Conservation (phyloP, 2,329 filamentous ascomycete species). For the Lecanicillium sp. region DNA sequence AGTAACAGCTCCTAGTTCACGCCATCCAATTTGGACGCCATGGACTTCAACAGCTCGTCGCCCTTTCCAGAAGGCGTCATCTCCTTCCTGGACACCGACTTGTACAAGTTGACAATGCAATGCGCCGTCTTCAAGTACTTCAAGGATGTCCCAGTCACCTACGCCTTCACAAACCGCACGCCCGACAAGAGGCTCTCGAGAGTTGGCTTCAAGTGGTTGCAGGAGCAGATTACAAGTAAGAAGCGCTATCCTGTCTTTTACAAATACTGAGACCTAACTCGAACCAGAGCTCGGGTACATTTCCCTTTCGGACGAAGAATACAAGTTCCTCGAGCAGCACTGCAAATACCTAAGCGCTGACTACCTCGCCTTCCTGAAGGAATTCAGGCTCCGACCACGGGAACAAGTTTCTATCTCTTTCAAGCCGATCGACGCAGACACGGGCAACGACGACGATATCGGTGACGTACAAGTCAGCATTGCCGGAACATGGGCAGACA, state of each 20-base stretch:
- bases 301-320: slow-evolving; percentile 70
- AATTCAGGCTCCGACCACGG: slow-evolving; percentile 73
- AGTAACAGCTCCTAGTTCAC: not conserved
- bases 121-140: slow-evolving; percentile 93
- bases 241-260: not conserved
- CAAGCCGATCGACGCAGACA: slow-evolving; percentile 46
- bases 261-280: not conserved
- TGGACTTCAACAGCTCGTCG: slow-evolving; percentile 62
- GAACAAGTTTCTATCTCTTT: slow-evolving; percentile 75
- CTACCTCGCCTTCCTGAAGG: slow-evolving; percentile 76
- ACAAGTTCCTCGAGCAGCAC: slow-evolving; percentile 67
- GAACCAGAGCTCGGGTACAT: slow-evolving; percentile 74
- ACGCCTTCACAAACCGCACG: slow-evolving; percentile 92
- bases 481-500: slow-evolving; percentile 83
- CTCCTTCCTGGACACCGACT: slow-evolving; percentile 73
- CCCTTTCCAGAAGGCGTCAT: slow-evolving; percentile 70
- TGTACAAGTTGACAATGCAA: slow-evolving; percentile 99
- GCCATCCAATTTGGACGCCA: slow-evolving; percentile 22
- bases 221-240: slow-evolving; percentile 73
- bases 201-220: slow-evolving; percentile 77
- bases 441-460: slow-evolving; percentile 56
- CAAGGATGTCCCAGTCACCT: slow-evolving; percentile 73
- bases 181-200: slow-evolving; percentile 86
- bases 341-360: slow-evolving; percentile 74
- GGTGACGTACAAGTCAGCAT: slow-evolving; percentile 75